phyloP scores from a whole-genome alignment of 768 basidiomycete genomes.

The Trametes cinnabarina region DNA sequence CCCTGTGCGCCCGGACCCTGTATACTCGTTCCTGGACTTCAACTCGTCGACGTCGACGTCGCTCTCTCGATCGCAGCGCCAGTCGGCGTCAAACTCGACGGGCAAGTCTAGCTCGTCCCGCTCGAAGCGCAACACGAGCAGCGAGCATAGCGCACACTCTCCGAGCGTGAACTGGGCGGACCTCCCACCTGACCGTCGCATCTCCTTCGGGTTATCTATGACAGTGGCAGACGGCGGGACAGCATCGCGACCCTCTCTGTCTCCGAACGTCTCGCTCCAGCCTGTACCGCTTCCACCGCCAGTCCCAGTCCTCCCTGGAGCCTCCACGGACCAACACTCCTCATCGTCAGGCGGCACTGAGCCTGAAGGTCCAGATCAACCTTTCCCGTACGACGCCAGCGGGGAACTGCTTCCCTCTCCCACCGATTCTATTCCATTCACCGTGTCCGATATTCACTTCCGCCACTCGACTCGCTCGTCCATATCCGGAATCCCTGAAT shows the following conservation, averaged over 20 bases:
- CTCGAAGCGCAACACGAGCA: conserved; percentile 20
- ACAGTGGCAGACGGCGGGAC: conserved; percentile 25
- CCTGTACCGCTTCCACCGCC: conserved; percentile 23
- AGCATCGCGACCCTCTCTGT: conserved; percentile 24
- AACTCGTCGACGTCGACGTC: conserved; percentile 26
- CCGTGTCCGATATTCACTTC: conserved; percentile 38
- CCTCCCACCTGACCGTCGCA: conserved; percentile 22
- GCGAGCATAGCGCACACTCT: conserved; percentile 11
- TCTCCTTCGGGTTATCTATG: conserved; percentile 30
- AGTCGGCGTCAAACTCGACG: conserved; percentile 20
- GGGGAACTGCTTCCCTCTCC: conserved; percentile 29
- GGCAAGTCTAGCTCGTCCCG: conserved; percentile 23
- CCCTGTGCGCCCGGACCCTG: conserved; percentile 7
- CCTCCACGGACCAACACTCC: background rate
- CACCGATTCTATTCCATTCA: conserved; percentile 35
- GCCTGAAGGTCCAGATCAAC: conserved; percentile 14
- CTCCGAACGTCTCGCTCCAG: conserved; percentile 25
- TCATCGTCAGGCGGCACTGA: conserved; percentile 6
- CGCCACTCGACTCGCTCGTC: conserved; percentile 33
- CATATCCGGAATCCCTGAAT: conserved; percentile 19
- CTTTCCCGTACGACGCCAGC: conserved; percentile 20
- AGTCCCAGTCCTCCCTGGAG: conserved; percentile 6
- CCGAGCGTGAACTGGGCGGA: conserved; percentile 14
- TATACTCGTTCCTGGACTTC: conserved; percentile 31
- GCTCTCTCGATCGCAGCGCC: conserved; percentile 20